Percentiles rank a stretch among this genome's conserved stretches.
These are phyloP conservation scores for Xylaria venustula DNA, from an alignment of 495 filamentous ascomycete genomes.

Conservation along the genomic window DNA sequence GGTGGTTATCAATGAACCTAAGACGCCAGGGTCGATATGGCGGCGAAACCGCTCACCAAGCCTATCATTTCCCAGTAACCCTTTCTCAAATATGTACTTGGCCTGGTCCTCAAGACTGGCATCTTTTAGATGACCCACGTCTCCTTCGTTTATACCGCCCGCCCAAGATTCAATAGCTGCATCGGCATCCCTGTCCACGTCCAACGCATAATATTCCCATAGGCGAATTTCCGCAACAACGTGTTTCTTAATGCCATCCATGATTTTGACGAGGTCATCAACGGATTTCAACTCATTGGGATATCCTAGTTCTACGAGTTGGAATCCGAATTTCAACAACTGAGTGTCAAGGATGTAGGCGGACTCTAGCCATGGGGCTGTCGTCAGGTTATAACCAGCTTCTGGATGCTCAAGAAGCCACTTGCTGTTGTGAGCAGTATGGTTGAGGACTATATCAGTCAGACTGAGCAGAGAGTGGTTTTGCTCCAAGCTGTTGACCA, in stretches of 20 bases:
- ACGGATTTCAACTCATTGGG: conserved; percentile 68
- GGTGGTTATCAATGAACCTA: conserved; percentile 65
- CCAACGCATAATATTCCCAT: conserved; percentile 90
- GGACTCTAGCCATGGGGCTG: conserved; percentile 88
- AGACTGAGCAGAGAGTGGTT: conserved; percentile 81
- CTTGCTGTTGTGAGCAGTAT: conserved; percentile 91
- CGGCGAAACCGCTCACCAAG: conserved; percentile 78
- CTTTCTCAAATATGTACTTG: conserved; percentile 53
- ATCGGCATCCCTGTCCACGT: conserved; percentile 71
- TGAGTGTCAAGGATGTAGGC: conserved; percentile 85
- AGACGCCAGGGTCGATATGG: conserved; percentile 61
- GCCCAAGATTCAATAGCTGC: conserved; percentile 70
- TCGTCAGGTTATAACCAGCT: conserved; percentile 90
- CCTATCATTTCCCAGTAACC: conserved; percentile 64
- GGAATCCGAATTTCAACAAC: conserved; percentile 71
- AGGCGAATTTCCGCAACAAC: conserved; percentile 73
- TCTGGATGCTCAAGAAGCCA: conserved; percentile 96
- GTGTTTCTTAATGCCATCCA: conserved; percentile 78
- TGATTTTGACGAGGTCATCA: conserved; percentile 77
- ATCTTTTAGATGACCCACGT: conserved; percentile 44
- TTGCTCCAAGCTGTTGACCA: conserved; percentile 80
- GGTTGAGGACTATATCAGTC: conserved; percentile 98
- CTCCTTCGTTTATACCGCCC: conserved; percentile 41
- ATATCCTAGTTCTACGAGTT: conserved; percentile 65
- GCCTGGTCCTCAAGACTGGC: conserved; percentile 47